A percentile compares a stretch with the other conserved stretches of the same genome.
Evolutionary conservation across 352 stramenopile genomes (phyloP).

Genomic region (Thraustotheca clavata): DNA sequence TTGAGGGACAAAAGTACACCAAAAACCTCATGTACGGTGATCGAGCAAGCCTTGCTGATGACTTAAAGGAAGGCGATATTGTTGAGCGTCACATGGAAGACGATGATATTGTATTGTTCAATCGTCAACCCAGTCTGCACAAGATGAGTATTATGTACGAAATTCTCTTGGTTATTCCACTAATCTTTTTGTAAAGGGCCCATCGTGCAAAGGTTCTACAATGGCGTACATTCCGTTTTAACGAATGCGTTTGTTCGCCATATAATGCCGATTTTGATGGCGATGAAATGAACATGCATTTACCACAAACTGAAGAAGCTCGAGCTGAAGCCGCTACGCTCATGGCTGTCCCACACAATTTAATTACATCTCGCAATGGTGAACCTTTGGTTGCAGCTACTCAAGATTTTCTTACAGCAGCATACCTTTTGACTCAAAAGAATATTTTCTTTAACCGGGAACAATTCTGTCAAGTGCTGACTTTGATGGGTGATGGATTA

Average conservation of each 20-base stretch:
- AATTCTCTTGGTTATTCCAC: slow-evolving; percentile 43
- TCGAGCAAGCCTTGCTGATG: slow-evolving; percentile 86
- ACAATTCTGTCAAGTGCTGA: slow-evolving; percentile 92
- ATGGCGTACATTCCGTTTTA: slow-evolving; percentile 99
- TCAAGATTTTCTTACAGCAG: slow-evolving; percentile 99
- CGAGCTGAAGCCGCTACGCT: slow-evolving; percentile 93
- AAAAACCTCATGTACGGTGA: slow-evolving; percentile 94
- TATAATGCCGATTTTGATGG: slow-evolving; percentile 99
- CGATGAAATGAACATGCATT: slow-evolving; percentile 99
- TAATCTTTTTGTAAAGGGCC: slow-evolving; percentile 22
- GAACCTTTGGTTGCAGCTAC: slow-evolving; percentile 97
- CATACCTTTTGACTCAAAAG: slow-evolving; percentile 97
- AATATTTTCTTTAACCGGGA: slow-evolving; percentile 98
- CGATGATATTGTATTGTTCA: slow-evolving; percentile 99
- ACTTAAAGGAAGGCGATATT: slow-evolving; percentile 95
- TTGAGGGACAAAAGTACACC: slow-evolving; percentile 79
- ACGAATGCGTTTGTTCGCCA: slow-evolving; percentile 98
- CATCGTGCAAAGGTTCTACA: slow-evolving; percentile 90
- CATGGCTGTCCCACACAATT: slow-evolving; percentile 97
- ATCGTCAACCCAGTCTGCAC: slow-evolving; percentile 99
- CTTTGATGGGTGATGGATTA: slow-evolving; percentile 92
- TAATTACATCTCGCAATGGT: slow-evolving; percentile 97
- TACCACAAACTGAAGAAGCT: slow-evolving; percentile 99
- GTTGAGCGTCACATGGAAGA: slow-evolving; percentile 99
- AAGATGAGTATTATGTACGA: slow-evolving; percentile 99